Percentiles rank a stretch among this genome's conserved stretches.
Evolutionary conservation across 345 rosid species (phyloP).

Genomic region (Lepidium sativum): DNA sequence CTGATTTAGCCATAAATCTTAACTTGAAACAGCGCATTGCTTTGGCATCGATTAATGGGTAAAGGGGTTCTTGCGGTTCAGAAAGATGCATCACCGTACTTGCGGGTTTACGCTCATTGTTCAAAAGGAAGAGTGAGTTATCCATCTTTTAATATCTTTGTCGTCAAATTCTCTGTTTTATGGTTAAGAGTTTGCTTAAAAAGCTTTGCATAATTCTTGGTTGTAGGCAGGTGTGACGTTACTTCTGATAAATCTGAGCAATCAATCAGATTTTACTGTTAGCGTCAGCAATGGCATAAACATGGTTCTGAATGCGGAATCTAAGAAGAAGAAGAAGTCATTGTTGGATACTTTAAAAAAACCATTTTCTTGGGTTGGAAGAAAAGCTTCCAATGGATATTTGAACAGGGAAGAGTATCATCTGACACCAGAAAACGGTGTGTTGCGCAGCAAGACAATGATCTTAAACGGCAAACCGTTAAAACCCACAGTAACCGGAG

Average conservation of each 20-base stretch:
- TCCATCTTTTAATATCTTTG: no score
- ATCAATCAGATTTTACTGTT: slow-evolving; percentile 43
- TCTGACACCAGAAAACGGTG: slow-evolving; percentile 64
- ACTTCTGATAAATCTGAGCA: slow-evolving; percentile 77
- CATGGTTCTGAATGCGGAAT: slow-evolving; percentile 16
- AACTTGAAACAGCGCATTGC: slow-evolving; percentile 54
- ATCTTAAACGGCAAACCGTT: slow-evolving; percentile 70
- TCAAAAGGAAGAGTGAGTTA: slow-evolving; percentile 86
- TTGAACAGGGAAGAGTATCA: slow-evolving; percentile 79
- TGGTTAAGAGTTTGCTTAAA: neutral
- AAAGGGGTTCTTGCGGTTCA: slow-evolving; percentile 61
- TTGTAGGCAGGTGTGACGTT: slow-evolving; percentile 72
- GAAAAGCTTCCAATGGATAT: slow-evolving; percentile 32
- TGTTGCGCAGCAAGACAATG: slow-evolving; percentile 57
- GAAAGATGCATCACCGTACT: slow-evolving; percentile 43
- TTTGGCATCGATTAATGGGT: slow-evolving; percentile 98
- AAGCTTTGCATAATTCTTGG: neutral
- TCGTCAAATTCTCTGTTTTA: neutral
- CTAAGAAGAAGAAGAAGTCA: slow-evolving; percentile 26
- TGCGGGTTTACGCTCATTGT: slow-evolving; percentile 87
- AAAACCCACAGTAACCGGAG: slow-evolving; percentile 35
- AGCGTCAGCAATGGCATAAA: slow-evolving; percentile 35
- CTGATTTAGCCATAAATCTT: neutral
- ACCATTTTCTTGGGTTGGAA: slow-evolving; percentile 56
- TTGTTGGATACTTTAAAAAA: slow-evolving; percentile 44